phyloP scores from a whole-genome alignment of 1,139 yeast genomes.

The Zygosaccharomyces sapae region DNA sequence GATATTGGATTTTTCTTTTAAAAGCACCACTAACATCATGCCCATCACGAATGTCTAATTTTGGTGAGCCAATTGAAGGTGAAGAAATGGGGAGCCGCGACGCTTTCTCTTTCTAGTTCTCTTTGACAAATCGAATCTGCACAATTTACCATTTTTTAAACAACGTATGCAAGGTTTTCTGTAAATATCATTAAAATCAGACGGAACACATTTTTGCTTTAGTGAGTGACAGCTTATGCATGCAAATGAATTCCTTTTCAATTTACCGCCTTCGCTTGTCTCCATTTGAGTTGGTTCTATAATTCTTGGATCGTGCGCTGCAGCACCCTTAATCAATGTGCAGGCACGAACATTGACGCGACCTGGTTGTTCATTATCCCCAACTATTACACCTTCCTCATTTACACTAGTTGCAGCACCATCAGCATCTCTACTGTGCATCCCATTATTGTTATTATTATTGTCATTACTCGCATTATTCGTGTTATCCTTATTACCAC shows the following conservation, averaged over 20 bases:
- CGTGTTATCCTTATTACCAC: not conserved
- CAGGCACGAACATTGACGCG: slow-evolving; percentile 8
- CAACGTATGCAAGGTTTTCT: slow-evolving; percentile 73
- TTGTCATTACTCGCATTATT: not conserved
- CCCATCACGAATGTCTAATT: not conserved
- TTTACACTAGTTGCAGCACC: not conserved
- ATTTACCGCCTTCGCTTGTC: slow-evolving; percentile 21
- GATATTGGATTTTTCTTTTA: slow-evolving; percentile 1
- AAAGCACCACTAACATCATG: not conserved
- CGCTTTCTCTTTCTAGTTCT: slow-evolving; percentile 50
- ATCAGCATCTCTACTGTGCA: not conserved
- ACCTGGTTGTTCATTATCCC: not conserved
- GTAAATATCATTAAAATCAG: slow-evolving; percentile 52
- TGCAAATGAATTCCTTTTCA: slow-evolving; percentile 47
- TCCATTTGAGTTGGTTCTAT: slow-evolving; percentile 27
- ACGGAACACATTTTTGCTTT: slow-evolving; percentile 78
- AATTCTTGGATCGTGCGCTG: slow-evolving; percentile 26
- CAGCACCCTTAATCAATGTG: slow-evolving; percentile 27
- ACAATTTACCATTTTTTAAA: slow-evolving; percentile 53
- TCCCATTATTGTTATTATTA: not conserved
- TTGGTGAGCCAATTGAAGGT: slow-evolving; percentile 14
- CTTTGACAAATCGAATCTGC: slow-evolving; percentile 65
- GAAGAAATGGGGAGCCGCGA: slow-evolving; percentile 10
- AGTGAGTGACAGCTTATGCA: slow-evolving; percentile 77
- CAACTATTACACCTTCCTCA: slow-evolving; percentile 1